Percentiles rank a stretch among this genome's conserved stretches.
These are phyloP conservation scores for Metrosideros polymorpha DNA, from an alignment of 441 rosid genomes.

Conservation along the genomic window DNA sequence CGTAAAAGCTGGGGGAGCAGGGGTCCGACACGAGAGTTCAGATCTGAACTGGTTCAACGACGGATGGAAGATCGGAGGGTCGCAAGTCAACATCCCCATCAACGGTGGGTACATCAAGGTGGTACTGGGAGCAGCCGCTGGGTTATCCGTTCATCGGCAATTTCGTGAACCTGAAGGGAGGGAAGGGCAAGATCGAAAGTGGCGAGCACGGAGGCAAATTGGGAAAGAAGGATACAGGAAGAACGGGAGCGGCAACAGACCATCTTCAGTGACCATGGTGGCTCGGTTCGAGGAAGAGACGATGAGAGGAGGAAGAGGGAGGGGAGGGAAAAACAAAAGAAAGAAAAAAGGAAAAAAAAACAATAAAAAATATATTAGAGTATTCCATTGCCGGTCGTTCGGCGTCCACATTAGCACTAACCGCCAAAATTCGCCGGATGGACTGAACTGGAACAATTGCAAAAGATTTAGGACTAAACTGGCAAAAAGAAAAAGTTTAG, in stretches of 20 bases:
- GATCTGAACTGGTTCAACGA: constrained; percentile 25
- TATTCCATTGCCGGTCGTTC: too few relatives aligned
- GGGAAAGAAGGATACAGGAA: constrained; percentile 58
- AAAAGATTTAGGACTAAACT: too few relatives aligned
- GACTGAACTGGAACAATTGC: too few relatives aligned
- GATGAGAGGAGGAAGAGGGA: too few relatives aligned
- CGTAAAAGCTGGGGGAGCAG: constrained; percentile 12
- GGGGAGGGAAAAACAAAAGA: too few relatives aligned
- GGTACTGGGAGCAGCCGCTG: constrained; percentile 27
- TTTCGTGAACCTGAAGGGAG: constrained; percentile 34
- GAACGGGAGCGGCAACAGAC: background rate
- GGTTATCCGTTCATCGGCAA: background rate
- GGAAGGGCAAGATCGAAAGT: constrained; percentile 43
- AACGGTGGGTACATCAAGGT: constrained; percentile 88
- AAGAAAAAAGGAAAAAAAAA: too few relatives aligned
- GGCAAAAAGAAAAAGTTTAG: too few relatives aligned
- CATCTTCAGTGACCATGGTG: too few relatives aligned
- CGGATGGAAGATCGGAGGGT: constrained; percentile 1
- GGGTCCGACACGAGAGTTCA: background rate
- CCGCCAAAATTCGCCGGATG: too few relatives aligned
- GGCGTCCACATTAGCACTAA: too few relatives aligned
- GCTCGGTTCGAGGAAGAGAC: too few relatives aligned
- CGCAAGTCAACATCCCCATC: constrained; percentile 1
- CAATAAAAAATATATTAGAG: too few relatives aligned
- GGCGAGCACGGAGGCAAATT: constrained; percentile 28